phyloP scores from a whole-genome alignment of 257 asterid genomes.

The Solanum neorickii region DNA sequence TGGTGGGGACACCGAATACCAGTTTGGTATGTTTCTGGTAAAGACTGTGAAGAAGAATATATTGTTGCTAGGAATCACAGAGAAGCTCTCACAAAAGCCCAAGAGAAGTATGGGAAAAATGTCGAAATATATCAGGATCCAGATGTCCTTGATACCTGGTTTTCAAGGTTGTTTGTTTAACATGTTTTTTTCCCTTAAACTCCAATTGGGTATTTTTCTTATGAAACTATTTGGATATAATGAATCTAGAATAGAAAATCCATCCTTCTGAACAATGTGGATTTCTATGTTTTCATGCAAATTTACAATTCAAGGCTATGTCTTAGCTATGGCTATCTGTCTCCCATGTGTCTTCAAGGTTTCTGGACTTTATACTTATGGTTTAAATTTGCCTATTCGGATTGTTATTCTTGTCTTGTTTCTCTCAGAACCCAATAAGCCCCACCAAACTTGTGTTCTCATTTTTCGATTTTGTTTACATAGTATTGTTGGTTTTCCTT shows the following conservation, averaged over 20 bases:
- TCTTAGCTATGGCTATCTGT: not conserved
- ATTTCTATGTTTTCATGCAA: not conserved
- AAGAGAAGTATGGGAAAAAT: conserved; percentile 54
- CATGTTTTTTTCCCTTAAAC: not conserved
- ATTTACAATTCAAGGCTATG: not conserved
- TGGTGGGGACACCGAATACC: conserved; percentile 99
- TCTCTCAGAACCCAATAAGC: not conserved
- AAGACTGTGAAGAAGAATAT: conserved; percentile 77
- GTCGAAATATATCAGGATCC: conserved; percentile 93
- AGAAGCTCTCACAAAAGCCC: conserved; percentile 83
- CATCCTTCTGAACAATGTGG: not conserved
- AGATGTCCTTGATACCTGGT: conserved; percentile 99
- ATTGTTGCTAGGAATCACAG: conserved; percentile 78
- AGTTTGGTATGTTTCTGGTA: conserved; percentile 89
- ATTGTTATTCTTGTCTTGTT: not conserved
- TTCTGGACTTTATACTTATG: not conserved
- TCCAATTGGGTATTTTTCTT: not conserved
- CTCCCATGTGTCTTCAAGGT: not conserved
- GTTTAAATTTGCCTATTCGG: not conserved
- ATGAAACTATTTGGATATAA: not conserved
- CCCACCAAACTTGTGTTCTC: not conserved
- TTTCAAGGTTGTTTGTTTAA: conserved; percentile 60
- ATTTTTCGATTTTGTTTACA: not conserved
- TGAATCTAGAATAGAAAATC: not conserved
- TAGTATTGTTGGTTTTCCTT: not conserved